These are phyloP conservation scores for Paracorniculantispora psalliotae DNA, from an alignment of 2,329 filamentous ascomycete species.

Conservation along the genomic window DNA sequence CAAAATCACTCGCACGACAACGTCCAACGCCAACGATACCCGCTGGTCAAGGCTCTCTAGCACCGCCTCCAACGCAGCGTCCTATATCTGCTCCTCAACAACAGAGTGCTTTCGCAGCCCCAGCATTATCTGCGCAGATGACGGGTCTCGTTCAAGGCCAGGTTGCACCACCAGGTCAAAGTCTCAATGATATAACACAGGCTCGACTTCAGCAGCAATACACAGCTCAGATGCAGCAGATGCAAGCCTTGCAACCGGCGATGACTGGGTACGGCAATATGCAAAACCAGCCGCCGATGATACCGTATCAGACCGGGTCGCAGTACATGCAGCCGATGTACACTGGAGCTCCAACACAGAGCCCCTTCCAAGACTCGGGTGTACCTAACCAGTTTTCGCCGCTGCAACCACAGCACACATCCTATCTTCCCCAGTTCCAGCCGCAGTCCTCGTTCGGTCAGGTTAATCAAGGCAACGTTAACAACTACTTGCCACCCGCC, in stretches of 20 bases:
- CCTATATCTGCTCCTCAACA: constrained; percentile 84
- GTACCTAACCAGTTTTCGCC: constrained; percentile 31
- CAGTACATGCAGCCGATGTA: constrained; percentile 45
- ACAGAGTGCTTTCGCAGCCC: constrained; percentile 65
- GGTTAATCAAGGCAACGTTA: constrained; percentile 40
- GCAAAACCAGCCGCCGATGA: constrained; percentile 25
- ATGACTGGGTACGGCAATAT: constrained; percentile 30
- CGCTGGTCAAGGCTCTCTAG: constrained; percentile 57
- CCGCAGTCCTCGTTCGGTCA: constrained; percentile 48
- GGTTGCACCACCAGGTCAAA: constrained; percentile 70
- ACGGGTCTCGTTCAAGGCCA: constrained; percentile 64
- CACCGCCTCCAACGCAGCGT: constrained; percentile 71
- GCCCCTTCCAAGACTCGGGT: constrained; percentile 36
- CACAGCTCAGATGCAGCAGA: constrained; percentile 41
- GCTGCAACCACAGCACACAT: constrained; percentile 60
- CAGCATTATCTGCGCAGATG: constrained; percentile 76
- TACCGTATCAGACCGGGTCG: constrained; percentile 32
- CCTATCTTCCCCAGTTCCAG: constrained; percentile 45
- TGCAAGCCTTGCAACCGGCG: constrained; percentile 33
- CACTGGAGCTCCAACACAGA: constrained; percentile 38
- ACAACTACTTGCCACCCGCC: constrained; percentile 54
- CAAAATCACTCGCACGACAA: constrained; percentile 45
- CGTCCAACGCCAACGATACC: constrained; percentile 63
- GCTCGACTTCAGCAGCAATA: constrained; percentile 60
- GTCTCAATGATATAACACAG: constrained; percentile 66